Conservation (phyloP, 306 rosid genomes). For the Rubus idaeus region DNA sequence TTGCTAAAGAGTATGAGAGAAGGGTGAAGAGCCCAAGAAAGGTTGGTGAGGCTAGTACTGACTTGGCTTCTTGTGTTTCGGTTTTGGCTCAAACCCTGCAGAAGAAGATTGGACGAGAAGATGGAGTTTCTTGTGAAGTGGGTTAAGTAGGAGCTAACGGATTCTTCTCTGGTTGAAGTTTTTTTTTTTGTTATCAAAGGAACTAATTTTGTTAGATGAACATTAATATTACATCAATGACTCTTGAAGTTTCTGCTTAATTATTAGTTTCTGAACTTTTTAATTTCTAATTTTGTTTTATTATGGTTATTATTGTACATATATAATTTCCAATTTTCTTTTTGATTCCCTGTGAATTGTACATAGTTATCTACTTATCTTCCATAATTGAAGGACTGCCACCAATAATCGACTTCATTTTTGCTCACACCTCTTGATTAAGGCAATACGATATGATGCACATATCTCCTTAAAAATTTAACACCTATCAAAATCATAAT, state of each 20-base stretch:
- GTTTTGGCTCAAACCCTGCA: constrained; percentile 31
- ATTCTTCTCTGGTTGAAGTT: constrained; percentile 86
- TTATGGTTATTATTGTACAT: neutral
- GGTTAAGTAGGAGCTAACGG: no score
- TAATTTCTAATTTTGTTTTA: neutral
- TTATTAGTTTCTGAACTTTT: neutral
- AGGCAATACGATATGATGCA: no score
- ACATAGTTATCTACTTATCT: neutral
- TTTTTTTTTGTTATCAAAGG: no score
- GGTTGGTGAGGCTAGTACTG: neutral
- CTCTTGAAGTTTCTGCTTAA: no score
- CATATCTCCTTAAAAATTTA: no score
- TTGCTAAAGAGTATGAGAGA: constrained; percentile 83
- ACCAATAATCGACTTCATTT: no score
- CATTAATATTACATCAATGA: no score
- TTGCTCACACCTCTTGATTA: no score
- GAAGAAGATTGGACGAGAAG: constrained; percentile 23
- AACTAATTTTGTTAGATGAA: constrained; percentile 13
- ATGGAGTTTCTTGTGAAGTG: no score
- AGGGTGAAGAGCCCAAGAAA: constrained; percentile 42
- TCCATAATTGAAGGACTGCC: neutral
- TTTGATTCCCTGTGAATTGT: neutral
- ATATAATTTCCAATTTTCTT: neutral
- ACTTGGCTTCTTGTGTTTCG: constrained; percentile 41
- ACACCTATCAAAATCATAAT: no score